phyloP scores from a whole-genome alignment of 1,284 basidiomycete species.

The Anthracocystis panici-leucophaei region DNA sequence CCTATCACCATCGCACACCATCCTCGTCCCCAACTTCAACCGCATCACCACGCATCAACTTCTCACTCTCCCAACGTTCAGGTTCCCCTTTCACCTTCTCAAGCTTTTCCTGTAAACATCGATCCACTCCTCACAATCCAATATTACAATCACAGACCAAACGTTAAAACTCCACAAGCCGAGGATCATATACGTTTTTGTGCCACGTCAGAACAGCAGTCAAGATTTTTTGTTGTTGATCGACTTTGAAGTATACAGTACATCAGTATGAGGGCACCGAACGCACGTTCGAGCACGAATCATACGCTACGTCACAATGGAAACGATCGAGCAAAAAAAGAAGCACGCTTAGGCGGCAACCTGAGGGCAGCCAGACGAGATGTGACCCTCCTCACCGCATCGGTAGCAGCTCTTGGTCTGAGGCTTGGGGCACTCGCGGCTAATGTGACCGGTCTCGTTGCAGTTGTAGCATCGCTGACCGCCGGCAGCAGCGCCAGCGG shows the following conservation, averaged over 20 bases:
- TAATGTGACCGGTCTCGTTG: slow-evolving; percentile 63
- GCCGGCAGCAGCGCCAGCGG: slow-evolving; percentile 42
- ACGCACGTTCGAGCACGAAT: not conserved
- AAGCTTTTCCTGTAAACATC: too few species aligned
- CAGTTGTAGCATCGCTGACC: slow-evolving; percentile 68
- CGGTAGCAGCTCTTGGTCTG: slow-evolving; percentile 65
- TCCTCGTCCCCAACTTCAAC: too few species aligned
- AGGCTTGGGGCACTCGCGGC: slow-evolving; percentile 64
- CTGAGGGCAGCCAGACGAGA: slow-evolving; percentile 50
- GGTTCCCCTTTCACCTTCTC: too few species aligned
- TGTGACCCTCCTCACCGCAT: slow-evolving; percentile 54
- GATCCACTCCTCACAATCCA: too few species aligned
- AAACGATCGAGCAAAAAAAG: not conserved
- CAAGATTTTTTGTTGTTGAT: too few species aligned
- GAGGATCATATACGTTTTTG: too few species aligned
- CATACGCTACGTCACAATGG: not conserved
- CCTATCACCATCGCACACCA: too few species aligned
- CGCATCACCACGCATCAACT: too few species aligned
- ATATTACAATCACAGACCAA: too few species aligned
- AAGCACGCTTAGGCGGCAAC: slow-evolving; percentile 26
- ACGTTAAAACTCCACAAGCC: too few species aligned
- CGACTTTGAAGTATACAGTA: not conserved
- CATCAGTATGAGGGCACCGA: not conserved
- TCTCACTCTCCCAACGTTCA: too few species aligned
- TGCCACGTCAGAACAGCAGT: too few species aligned